Evolutionary conservation across 164 flowering plant species (phyloP).

Genomic region (Echeveria elegans): DNA sequence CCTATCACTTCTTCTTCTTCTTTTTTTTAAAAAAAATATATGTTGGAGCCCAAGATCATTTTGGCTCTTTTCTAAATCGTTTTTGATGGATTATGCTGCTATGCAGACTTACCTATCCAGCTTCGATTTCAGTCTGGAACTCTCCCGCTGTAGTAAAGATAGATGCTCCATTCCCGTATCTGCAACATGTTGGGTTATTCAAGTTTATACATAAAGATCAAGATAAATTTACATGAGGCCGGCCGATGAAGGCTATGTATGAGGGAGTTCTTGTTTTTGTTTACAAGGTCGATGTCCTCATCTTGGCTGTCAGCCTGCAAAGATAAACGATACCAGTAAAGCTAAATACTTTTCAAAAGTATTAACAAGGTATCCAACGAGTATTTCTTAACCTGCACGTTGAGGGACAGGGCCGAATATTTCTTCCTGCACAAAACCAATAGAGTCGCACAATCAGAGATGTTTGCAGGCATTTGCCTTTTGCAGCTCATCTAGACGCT

Average conservation of each 20-base stretch:
- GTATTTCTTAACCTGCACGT: conserved; percentile 48
- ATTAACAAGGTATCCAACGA: not conserved
- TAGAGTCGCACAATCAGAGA: not conserved
- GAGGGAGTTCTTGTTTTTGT: conserved; percentile 44
- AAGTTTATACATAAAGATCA: not conserved
- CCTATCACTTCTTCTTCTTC: no score
- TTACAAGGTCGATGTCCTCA: conserved; percentile 55
- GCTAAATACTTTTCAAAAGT: not conserved
- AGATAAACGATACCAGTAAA: not conserved
- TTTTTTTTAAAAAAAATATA: no score
- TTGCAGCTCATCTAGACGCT: not conserved
- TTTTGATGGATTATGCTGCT: not conserved
- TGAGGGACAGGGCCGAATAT: conserved; percentile 63
- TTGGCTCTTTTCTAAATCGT: not conserved
- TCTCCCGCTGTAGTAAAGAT: conserved; percentile 61
- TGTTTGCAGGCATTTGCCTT: not conserved
- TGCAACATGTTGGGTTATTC: conserved; percentile 14
- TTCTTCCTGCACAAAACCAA: conserved; percentile 62
- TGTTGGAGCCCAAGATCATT: no score
- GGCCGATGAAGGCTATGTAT: not conserved
- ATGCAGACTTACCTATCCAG: conserved; percentile 37
- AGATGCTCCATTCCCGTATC: conserved; percentile 68
- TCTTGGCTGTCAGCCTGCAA: conserved; percentile 63
- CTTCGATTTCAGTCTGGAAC: conserved; percentile 56
- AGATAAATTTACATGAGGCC: not conserved